These are phyloP conservation scores for Zopfia rhizophila DNA, from an alignment of 2,329 filamentous ascomycete genomes.

Conservation along the genomic window DNA sequence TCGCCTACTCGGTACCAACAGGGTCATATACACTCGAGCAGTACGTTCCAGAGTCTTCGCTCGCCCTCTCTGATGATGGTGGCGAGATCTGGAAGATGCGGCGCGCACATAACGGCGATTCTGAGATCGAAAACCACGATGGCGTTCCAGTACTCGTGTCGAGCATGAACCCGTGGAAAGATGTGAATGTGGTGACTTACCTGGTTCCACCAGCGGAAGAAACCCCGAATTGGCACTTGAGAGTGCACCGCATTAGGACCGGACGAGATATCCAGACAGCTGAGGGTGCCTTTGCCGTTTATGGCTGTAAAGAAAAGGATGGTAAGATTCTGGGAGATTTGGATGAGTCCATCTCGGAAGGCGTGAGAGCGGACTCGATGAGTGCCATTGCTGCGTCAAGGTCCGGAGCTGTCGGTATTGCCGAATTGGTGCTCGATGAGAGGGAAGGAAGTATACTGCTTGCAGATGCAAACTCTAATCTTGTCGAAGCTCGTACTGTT, in stretches of 20 bases:
- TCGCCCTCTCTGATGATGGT: constrained; percentile 79
- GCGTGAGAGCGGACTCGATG: constrained; percentile 39
- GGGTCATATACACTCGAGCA: constrained; percentile 81
- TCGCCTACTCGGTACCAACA: constrained; percentile 80
- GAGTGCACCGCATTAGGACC: constrained; percentile 70
- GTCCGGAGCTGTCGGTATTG: constrained; percentile 63
- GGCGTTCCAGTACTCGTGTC: constrained; percentile 71
- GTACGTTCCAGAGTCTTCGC: constrained; percentile 77
- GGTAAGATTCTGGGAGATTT: constrained; percentile 62
- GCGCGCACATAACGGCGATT: constrained; percentile 70
- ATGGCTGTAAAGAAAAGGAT: constrained; percentile 68
- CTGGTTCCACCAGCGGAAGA: constrained; percentile 69
- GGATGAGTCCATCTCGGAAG: constrained; percentile 53
- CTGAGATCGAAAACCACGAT: constrained; percentile 68
- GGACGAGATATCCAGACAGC: constrained; percentile 73
- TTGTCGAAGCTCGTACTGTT: constrained; percentile 76
- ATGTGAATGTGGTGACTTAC: constrained; percentile 73
- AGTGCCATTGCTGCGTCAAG: constrained; percentile 58
- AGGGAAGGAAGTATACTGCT: constrained; percentile 74
- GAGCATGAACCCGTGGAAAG: constrained; percentile 75
- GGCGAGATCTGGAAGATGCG: constrained; percentile 83
- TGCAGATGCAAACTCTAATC: constrained; percentile 81
- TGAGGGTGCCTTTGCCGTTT: constrained; percentile 79
- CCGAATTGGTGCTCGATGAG: constrained; percentile 52
- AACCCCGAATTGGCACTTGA: constrained; percentile 73